Evolutionary conservation across 352 stramenopile species (phyloP), one percentile per base, ranked within the genome.

Genomic region (Thalassiosira mediterranea): DNA sequence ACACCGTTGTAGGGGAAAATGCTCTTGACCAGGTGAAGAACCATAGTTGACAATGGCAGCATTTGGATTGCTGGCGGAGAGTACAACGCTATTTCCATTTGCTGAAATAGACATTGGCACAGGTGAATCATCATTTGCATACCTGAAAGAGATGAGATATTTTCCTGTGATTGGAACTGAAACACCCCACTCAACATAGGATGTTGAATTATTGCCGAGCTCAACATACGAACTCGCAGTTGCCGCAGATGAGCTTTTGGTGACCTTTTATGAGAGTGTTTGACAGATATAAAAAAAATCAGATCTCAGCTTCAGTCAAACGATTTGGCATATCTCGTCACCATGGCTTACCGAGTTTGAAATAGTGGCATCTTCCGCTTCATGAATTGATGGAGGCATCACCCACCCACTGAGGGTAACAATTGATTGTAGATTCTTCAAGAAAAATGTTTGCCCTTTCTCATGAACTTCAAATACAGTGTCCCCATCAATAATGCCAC

Each of bases 401-500:
- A 15, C 37, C 37, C 37, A 44, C 37, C 37, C 37, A 8, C 15
- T 15, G 15, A 44, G 37, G 8, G 37, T 44, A 15, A 44, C 37
- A 44, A 15, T 44, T 15, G 37, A 44, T 10, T 15, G 37, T 10
- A 44, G 8, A 44, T 44, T 44, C 37, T 44, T 44, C 8, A 44
- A 15, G 37, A 44, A 15, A 44, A 44, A 44, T 44, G 37, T 44
- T 8, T 15, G 37, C 8, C 37, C 37, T 15, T 44, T 44, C 8
- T 44, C 37, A 44, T 44, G 8, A 8, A 44, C 37, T 15, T 44
- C 37, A 8, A 44, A 15, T 44, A 44, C 37, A 15, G 37, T 44
- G n/a, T 44, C 63, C 8, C 10, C 42, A 21, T 75, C 70, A 47
- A 70, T 79, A 5, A 7, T 49, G 19, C 69, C 76, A 28, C n/a